Conservation (phyloP, 345 rosid species). For the Brassica incana region DNA sequence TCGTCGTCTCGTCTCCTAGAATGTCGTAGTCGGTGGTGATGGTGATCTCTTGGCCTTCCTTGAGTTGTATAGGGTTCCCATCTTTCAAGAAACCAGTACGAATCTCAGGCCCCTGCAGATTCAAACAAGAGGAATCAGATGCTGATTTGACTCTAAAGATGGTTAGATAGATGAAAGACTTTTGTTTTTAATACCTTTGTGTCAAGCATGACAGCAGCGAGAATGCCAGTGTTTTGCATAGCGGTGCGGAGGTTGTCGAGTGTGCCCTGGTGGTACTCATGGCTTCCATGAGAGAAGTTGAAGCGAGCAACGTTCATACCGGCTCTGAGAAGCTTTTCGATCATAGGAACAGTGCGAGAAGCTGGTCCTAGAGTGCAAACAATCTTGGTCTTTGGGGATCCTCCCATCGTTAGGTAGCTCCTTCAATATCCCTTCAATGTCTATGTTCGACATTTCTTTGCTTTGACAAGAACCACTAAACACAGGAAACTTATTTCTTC, state of each 20-base stretch:
- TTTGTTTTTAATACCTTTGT: too few species aligned
- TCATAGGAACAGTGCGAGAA: conserved; percentile 76
- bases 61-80: conserved; percentile 59
- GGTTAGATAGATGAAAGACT: background rate
- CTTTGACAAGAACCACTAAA: background rate
- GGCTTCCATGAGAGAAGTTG: conserved; percentile 98
- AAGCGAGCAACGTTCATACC: conserved; percentile 98
- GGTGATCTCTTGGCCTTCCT: conserved; percentile 64
- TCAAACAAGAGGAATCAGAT: background rate
- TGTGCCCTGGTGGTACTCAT: conserved; percentile 87
- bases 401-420: conserved; percentile 60
- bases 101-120: conserved; percentile 67
- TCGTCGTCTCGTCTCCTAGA: conserved; percentile 62
- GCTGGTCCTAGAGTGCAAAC: conserved; percentile 97
- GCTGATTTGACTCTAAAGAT: background rate
- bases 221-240: conserved; percentile 66
- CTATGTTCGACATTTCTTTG: conserved; percentile 72
- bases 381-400: conserved; percentile 81
- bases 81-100: conserved; percentile 68
- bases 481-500: background rate
- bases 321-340: conserved; percentile 84
- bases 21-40: conserved; percentile 74
- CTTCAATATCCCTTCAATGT: conserved; percentile 75
- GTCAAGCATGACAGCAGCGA: conserved; percentile 78
- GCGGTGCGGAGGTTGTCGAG: conserved; percentile 72